A percentile compares a stretch with the other conserved stretches of the same genome.
These are phyloP conservation scores for Luffa acutangula DNA, from an alignment of 306 rosid genomes.

Conservation along the genomic window DNA sequence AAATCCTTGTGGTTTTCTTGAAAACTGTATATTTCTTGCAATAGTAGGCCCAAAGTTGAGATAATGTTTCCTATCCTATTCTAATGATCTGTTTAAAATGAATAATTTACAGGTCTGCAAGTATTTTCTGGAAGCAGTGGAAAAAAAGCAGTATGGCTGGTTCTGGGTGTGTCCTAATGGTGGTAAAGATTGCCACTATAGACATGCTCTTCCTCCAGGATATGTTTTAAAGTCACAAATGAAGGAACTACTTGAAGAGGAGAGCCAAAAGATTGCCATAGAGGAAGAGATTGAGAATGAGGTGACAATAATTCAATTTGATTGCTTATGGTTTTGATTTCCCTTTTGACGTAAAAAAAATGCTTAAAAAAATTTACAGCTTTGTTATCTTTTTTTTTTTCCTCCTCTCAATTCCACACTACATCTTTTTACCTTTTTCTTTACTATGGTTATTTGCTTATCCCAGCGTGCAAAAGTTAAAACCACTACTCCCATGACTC, in stretches of 20 bases:
- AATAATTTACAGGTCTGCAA: conserved; percentile 31
- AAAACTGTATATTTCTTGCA: neutral
- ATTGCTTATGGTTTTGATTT: neutral
- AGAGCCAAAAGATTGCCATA: conserved; percentile 52
- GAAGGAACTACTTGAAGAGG: conserved; percentile 89
- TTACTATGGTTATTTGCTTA: neutral
- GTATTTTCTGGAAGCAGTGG: conserved; percentile 66
- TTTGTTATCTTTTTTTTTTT: neutral
- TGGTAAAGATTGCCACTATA: conserved; percentile 81
- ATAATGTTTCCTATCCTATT: neutral
- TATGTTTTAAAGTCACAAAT: conserved; percentile 90
- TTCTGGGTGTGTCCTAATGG: conserved; percentile 92
- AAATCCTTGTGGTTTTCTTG: neutral
- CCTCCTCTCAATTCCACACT: neutral
- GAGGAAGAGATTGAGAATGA: conserved; percentile 93
- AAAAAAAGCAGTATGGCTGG: conserved; percentile 98
- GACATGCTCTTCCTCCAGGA: conserved; percentile 98
- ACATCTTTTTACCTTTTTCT: neutral
- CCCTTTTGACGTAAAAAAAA: neutral
- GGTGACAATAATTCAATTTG: conserved; percentile 25
- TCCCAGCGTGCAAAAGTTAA: conserved; percentile 65
- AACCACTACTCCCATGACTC: conserved; percentile 73
- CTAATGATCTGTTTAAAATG: neutral
- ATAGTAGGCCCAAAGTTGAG: neutral
- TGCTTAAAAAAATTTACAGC: neutral